Conservation (phyloP, 2,329 filamentous ascomycete genomes). For the Spiromastix sp. region DNA sequence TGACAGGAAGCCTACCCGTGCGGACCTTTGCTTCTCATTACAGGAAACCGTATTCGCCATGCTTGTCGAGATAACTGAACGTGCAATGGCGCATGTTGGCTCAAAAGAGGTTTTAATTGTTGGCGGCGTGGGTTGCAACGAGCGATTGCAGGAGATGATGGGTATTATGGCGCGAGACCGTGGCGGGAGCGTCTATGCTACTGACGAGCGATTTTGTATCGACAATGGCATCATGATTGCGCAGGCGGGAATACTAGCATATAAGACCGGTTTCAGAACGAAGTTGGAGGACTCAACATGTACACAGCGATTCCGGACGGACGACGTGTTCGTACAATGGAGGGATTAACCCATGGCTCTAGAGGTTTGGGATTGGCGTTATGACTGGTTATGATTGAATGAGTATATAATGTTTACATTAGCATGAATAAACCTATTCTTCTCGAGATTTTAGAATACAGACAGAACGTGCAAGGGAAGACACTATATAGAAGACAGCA, state of each 20-base stretch:
- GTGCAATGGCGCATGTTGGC: slow-evolving; percentile 96
- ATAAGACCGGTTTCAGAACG: slow-evolving; percentile 68
- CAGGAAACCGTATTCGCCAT: slow-evolving; percentile 96
- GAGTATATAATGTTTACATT: neutral
- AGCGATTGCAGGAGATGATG: slow-evolving; percentile 97
- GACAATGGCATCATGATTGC: slow-evolving; percentile 99
- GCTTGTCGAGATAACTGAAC: slow-evolving; percentile 96
- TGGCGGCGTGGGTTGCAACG: slow-evolving; percentile 90
- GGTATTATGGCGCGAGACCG: slow-evolving; percentile 82
- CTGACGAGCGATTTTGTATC: slow-evolving; percentile 95
- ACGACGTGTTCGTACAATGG: slow-evolving; percentile 73
- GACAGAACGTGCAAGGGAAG: no score
- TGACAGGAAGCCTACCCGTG: slow-evolving; percentile 49
- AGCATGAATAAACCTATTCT: neutral
- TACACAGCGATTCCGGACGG: slow-evolving; percentile 72
- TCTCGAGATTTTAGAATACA: neutral
- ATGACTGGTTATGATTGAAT: neutral
- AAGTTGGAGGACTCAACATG: slow-evolving; percentile 71
- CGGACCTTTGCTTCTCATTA: slow-evolving; percentile 83
- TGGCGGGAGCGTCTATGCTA: slow-evolving; percentile 84
- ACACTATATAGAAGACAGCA: no score
- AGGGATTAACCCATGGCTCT: slow-evolving; percentile 37
- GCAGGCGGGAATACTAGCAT: slow-evolving; percentile 82
- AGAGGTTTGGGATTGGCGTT: slow-evolving; percentile 2
- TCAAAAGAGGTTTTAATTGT: slow-evolving; percentile 90